These are phyloP conservation scores for Heterobasidion occidentale DNA, from an alignment of 1,284 basidiomycete genomes.

Conservation along the genomic window DNA sequence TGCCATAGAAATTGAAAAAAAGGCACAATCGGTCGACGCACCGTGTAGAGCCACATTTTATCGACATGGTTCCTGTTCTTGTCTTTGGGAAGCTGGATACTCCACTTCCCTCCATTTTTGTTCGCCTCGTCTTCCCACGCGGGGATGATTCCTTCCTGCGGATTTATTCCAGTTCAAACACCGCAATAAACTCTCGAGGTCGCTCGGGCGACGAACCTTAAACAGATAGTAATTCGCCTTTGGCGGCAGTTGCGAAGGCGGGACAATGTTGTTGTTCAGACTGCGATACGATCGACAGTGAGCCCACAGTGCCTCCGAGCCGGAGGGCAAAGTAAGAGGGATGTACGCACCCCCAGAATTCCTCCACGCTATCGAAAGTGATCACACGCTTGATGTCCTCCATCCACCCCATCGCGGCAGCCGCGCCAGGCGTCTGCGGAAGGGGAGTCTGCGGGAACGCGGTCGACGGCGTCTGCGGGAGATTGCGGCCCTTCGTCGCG, in stretches of 20 bases:
- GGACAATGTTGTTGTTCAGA: conserved; percentile 96
- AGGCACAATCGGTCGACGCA: conserved; percentile 27
- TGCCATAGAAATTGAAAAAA: too few species aligned
- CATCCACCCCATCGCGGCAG: conserved; percentile 86
- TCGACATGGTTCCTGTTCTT: conserved; percentile 85
- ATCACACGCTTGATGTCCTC: conserved; percentile 95
- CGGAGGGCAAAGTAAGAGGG: conserved; percentile 6
- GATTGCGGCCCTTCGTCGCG: conserved; percentile 77
- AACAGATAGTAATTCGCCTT: conserved; percentile 99
- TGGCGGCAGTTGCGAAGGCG: conserved; percentile 88
- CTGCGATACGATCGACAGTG: conserved; percentile 28
- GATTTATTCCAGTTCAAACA: not conserved
- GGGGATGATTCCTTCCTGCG: conserved; percentile 88
- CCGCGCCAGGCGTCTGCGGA: conserved; percentile 57
- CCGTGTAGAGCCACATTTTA: conserved; percentile 97
- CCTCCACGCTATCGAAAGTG: conserved; percentile 90
- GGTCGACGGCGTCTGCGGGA: conserved; percentile 78
- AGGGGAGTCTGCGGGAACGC: conserved; percentile 72
- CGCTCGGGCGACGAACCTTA: conserved; percentile 47
- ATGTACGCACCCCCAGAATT: conserved; percentile 85
- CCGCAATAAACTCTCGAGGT: not conserved
- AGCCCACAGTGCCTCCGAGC: not conserved
- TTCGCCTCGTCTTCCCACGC: conserved; percentile 97
- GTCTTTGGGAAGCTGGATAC: conserved; percentile 93
- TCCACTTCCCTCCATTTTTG: conserved; percentile 97